Evolutionary conservation across 2,329 filamentous ascomycete species (phyloP).

Genomic region (Penicillium vulpinum): DNA sequence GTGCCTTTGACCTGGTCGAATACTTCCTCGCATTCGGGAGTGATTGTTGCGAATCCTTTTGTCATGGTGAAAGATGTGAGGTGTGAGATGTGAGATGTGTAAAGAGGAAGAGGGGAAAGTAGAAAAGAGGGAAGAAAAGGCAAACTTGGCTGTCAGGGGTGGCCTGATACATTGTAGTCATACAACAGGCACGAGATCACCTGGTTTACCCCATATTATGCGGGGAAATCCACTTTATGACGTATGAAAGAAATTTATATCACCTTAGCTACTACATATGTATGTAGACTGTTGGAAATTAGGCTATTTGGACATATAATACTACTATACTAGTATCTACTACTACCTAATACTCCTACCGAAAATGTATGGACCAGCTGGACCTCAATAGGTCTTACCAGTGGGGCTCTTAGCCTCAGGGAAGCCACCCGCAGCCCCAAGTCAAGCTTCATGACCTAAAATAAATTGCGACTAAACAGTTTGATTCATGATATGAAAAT

Average conservation of each 20-base stretch:
- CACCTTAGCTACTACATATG: no score
- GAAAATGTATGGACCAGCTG: no score
- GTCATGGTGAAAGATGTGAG: conserved; percentile 15
- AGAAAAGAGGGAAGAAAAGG: not conserved
- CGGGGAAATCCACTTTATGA: not conserved
- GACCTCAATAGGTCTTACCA: no score
- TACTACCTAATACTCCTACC: no score
- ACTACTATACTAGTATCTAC: no score
- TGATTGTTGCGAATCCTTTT: conserved; percentile 19
- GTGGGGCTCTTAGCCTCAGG: no score
- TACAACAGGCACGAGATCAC: not conserved
- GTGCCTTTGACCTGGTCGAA: conserved; percentile 24
- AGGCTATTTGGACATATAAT: no score
- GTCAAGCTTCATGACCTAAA: no score
- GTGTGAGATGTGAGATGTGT: not conserved
- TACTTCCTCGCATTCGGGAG: conserved; percentile 18
- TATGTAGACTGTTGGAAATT: no score
- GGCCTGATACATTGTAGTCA: conserved; percentile 1
- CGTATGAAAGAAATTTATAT: not conserved
- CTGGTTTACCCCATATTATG: not conserved
- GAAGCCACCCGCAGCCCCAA: no score
- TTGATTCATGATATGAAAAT: no score
- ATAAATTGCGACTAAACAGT: no score
- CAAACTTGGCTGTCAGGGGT: not conserved
- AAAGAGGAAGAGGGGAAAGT: not conserved